Evolutionary conservation across 148 eudicot species (phyloP).

Genomic region (Beta vulgaris): DNA sequence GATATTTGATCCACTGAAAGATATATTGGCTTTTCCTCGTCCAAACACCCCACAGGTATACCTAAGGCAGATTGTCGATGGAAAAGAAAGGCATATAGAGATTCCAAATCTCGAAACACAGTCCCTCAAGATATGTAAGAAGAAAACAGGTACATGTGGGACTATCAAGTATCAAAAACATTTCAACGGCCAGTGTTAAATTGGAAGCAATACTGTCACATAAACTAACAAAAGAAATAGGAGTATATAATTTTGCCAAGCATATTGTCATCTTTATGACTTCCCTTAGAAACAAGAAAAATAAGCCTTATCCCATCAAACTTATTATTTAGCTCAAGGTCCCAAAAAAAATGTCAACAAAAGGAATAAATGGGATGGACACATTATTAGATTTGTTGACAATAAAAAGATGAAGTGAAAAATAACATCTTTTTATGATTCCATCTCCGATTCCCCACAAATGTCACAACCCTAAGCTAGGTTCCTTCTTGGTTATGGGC

Average conservation of each 20-base stretch:
- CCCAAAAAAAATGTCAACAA: not conserved
- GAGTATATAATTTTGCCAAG: no score
- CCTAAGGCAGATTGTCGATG: no score
- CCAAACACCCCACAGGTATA: not conserved
- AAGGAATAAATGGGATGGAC: not conserved
- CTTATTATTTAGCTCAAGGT: not conserved
- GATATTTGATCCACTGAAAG: no score
- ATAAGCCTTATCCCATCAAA: not conserved
- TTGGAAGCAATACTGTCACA: not conserved
- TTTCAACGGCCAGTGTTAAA: not conserved
- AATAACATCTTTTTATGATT: not conserved
- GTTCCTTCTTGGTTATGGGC: not conserved
- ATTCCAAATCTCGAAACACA: no score
- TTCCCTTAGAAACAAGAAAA: not conserved
- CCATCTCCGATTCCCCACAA: not conserved
- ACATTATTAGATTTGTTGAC: not conserved
- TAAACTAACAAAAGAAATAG: no score
- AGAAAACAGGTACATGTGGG: not conserved
- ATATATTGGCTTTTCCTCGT: no score
- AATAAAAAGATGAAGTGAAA: not conserved
- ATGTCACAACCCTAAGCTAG: not conserved
- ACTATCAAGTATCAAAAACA: no score
- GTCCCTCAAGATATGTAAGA: no score
- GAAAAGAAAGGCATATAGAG: no score
- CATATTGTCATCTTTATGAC: not conserved